phyloP scores from a whole-genome alignment of 345 rosid genomes.

The Firmiana major region DNA sequence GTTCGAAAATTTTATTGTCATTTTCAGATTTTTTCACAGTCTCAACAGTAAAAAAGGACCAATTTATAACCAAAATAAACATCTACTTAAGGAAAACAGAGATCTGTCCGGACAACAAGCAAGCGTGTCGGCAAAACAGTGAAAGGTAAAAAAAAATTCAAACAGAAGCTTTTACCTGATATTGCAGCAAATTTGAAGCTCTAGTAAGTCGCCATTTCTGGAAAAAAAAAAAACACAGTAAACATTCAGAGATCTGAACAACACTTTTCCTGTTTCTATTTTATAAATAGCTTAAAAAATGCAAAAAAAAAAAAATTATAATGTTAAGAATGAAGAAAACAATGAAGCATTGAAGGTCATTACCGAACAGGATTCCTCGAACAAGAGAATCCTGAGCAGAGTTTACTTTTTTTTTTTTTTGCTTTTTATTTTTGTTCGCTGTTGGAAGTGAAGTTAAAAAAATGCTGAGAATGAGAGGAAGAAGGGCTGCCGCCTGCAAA shows the following conservation, averaged over 20 bases:
- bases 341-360: background rate
- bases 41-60: background rate
- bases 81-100: slow-evolving; percentile 4
- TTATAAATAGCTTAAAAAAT: no score
- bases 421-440: no score
- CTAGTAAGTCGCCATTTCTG: slow-evolving; percentile 9
- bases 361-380: background rate
- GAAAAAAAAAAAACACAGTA: slow-evolving; percentile 14
- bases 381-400: background rate
- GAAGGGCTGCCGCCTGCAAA: no score
- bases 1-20: background rate
- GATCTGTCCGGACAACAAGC: slow-evolving; percentile 1
- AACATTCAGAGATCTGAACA: slow-evolving; percentile 22
- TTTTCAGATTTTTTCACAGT: background rate
- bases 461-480: background rate
- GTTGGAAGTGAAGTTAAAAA: background rate
- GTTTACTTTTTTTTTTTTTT: no score
- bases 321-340: background rate
- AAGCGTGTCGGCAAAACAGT: background rate
- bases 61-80: background rate
- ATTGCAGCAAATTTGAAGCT: slow-evolving; percentile 8
- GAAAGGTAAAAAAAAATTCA: background rate
- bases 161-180: slow-evolving; percentile 11
- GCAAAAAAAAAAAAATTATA: background rate
- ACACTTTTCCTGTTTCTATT: background rate